A percentile compares a stretch with the other conserved stretches of the same genome.
These are phyloP conservation scores for Diaporthe eres DNA, from an alignment of 2,329 filamentous ascomycete genomes.

Conservation along the genomic window DNA sequence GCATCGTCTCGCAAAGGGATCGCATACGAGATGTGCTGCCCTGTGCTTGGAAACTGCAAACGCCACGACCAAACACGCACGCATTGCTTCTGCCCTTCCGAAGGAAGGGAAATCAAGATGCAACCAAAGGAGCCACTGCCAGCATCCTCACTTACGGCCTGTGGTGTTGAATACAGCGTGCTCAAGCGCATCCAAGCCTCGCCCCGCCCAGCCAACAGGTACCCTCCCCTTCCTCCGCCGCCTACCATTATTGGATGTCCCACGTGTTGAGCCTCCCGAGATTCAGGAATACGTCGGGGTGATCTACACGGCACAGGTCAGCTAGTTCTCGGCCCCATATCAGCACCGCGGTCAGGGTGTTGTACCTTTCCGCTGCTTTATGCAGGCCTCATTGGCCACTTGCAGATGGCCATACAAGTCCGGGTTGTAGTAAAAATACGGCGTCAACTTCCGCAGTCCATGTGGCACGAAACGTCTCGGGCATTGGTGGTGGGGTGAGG, in stretches of 20 bases:
- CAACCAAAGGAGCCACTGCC: neutral
- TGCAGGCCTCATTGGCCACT: slow-evolving; percentile 33
- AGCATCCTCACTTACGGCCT: neutral
- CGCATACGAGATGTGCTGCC: neutral
- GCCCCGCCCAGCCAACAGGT: neutral
- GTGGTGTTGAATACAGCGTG: neutral
- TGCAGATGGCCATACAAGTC: slow-evolving; percentile 37
- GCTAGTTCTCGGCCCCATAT: neutral
- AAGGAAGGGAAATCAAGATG: neutral
- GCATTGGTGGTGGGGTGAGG: slow-evolving; percentile 25
- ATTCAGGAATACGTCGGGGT: slow-evolving; percentile 28
- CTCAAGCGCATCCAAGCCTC: neutral
- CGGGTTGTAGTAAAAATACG: slow-evolving; percentile 33
- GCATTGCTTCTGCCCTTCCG: neutral
- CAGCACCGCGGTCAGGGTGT: neutral
- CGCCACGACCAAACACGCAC: neutral
- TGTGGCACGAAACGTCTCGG: slow-evolving; percentile 29
- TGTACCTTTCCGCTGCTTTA: slow-evolving; percentile 21
- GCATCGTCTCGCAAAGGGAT: neutral
- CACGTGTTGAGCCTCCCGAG: slow-evolving; percentile 38
- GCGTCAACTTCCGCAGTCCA: slow-evolving; percentile 28
- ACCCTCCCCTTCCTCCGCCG: neutral
- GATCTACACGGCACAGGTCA: slow-evolving; percentile 13
- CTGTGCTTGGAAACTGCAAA: neutral
- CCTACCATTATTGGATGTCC: slow-evolving; percentile 33